Conservation (phyloP, 176 grass and related monocot genomes). For the Tuctoria greenei region DNA sequence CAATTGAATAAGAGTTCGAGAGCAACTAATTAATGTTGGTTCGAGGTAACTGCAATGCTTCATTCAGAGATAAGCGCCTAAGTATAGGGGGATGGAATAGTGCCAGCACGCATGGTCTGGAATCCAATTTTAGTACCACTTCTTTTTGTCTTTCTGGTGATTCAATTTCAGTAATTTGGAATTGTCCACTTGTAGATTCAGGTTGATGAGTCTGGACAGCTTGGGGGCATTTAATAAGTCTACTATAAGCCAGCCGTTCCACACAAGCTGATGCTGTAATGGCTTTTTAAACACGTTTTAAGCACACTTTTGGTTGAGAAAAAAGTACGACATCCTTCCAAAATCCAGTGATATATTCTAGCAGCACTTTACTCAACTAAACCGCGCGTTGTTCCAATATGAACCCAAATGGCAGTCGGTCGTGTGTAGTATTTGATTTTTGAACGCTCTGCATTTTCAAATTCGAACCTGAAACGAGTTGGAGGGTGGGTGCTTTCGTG, state of each 20-base stretch:
- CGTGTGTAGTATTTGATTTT: not conserved
- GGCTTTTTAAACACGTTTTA: not conserved
- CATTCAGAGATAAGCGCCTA: not conserved
- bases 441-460: not conserved
- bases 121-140: not conserved
- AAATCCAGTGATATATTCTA: too few species aligned
- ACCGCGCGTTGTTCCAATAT: not conserved
- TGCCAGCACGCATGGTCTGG: not conserved
- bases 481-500: not conserved
- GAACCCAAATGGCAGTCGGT: not conserved
- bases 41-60: not conserved
- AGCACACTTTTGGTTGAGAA: not conserved
- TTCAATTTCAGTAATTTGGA: not conserved
- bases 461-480: not conserved
- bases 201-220: not conserved
- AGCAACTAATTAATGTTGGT: not conserved
- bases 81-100: not conserved
- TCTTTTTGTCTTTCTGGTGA: too few species aligned
- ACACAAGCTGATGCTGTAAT: not conserved
- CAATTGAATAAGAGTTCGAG: conserved; percentile 10
- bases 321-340: not conserved
- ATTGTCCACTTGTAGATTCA: not conserved
- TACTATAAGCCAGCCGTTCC: not conserved
- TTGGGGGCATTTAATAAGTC: not conserved
- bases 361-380: not conserved